Conservation (phyloP, 179 eudicot genomes). For the Beta lomatogona region DNA sequence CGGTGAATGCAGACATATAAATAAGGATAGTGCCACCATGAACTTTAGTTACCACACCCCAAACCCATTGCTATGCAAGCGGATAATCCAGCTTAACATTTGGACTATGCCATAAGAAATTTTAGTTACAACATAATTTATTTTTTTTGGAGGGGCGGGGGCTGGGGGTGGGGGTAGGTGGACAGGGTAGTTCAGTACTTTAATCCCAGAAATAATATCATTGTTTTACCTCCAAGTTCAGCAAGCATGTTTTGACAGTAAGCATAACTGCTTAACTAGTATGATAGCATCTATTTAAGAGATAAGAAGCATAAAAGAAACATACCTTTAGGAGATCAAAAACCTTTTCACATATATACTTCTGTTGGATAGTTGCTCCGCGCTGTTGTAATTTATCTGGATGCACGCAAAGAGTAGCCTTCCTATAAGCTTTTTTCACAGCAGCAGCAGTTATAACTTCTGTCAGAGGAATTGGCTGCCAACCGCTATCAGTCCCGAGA, state of each 20-base stretch:
- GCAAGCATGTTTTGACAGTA: not conserved
- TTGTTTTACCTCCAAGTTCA: not conserved
- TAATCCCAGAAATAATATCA: not conserved
- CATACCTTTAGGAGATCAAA: slow-evolving; percentile 96
- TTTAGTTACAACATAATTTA: too few species aligned
- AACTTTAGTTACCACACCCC: too few species aligned
- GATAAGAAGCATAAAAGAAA: not conserved
- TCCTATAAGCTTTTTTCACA: slow-evolving; percentile 94
- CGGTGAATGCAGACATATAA: too few species aligned
- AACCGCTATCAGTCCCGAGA: slow-evolving; percentile 92
- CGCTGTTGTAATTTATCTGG: slow-evolving; percentile 99
- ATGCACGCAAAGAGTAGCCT: slow-evolving; percentile 95
- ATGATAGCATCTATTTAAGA: not conserved
- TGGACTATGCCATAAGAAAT: too few species aligned
- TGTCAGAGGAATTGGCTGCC: slow-evolving; percentile 89
- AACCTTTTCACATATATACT: slow-evolving; percentile 95
- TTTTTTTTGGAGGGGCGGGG: not conserved
- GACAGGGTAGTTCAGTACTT: not conserved
- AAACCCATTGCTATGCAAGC: too few species aligned
- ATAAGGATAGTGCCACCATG: too few species aligned
- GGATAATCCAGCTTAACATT: too few species aligned
- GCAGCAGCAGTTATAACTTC: slow-evolving; percentile 83
- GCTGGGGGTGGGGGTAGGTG: not conserved
- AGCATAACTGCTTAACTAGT: not conserved
- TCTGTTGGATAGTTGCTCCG: slow-evolving; percentile 91